Percentiles rank a stretch among this genome's conserved stretches.
phyloP scores from a whole-genome alignment of 768 basidiomycete species.

The Roridomyces roridus region DNA sequence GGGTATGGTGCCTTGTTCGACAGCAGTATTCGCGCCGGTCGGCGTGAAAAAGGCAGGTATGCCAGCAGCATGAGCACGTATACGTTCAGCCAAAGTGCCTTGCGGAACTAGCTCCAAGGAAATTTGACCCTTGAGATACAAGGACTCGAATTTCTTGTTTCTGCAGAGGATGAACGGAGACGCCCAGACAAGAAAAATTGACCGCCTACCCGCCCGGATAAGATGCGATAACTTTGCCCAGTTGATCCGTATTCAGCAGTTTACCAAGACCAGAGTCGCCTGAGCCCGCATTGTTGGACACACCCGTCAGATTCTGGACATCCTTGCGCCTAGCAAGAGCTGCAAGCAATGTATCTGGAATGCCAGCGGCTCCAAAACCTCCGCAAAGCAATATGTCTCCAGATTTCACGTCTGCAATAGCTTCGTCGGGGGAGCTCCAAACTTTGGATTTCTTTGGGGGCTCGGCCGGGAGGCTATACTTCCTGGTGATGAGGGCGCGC shows the following conservation, averaged over 20 bases:
- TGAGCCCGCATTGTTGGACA: slow-evolving; percentile 88
- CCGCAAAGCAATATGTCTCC: slow-evolving; percentile 82
- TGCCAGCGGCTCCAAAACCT: slow-evolving; percentile 92
- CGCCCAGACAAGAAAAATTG: not conserved
- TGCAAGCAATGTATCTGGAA: slow-evolving; percentile 88
- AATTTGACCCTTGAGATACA: slow-evolving; percentile 83
- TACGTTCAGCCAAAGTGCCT: slow-evolving; percentile 87
- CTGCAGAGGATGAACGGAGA: slow-evolving; percentile 40
- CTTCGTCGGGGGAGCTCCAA: slow-evolving; percentile 84
- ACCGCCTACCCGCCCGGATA: slow-evolving; percentile 83
- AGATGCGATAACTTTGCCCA: slow-evolving; percentile 85
- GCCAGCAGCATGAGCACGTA: slow-evolving; percentile 89
- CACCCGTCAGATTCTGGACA: slow-evolving; percentile 76
- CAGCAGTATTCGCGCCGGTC: slow-evolving; percentile 85
- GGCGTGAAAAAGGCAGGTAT: slow-evolving; percentile 96
- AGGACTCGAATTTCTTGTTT: slow-evolving; percentile 84
- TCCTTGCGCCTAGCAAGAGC: slow-evolving; percentile 80
- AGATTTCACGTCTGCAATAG: slow-evolving; percentile 81
- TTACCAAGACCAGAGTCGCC: slow-evolving; percentile 75
- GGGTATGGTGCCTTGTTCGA: slow-evolving; percentile 81
- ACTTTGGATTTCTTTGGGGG: slow-evolving; percentile 61
- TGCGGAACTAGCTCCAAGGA: slow-evolving; percentile 91
- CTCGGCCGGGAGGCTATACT: slow-evolving; percentile 42
- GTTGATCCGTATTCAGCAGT: slow-evolving; percentile 74
- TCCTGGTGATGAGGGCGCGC: slow-evolving; percentile 29